phyloP scores from a whole-genome alignment of 768 basidiomycete species.

The Dentipellis fragilis region DNA sequence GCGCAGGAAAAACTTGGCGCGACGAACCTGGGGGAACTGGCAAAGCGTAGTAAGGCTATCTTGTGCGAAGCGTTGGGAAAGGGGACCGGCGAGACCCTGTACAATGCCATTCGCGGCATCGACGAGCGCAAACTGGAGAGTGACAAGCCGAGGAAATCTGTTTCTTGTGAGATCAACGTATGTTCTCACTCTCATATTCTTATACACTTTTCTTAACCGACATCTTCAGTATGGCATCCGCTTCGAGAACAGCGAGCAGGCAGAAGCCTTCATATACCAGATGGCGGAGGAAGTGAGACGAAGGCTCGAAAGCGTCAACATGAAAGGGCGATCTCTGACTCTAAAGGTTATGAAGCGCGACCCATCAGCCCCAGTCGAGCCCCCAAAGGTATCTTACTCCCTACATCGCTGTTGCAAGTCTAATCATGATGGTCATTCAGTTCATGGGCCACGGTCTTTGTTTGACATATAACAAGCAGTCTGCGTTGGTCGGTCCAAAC shows the following conservation, averaged over 20 bases:
- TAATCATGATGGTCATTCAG: conserved; percentile 26
- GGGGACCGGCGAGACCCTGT: conserved; percentile 75
- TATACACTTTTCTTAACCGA: neutral
- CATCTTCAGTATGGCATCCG: conserved; percentile 81
- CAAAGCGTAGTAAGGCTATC: conserved; percentile 47
- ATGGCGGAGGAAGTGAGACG: conserved; percentile 72
- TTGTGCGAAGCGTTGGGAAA: conserved; percentile 73
- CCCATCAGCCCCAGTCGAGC: conserved; percentile 77
- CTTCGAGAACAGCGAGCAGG: conserved; percentile 75
- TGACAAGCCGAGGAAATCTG: conserved; percentile 81
- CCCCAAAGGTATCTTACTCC: conserved; percentile 61
- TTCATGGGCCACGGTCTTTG: conserved; percentile 89
- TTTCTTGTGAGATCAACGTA: conserved; percentile 93
- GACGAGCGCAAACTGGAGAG: conserved; percentile 75
- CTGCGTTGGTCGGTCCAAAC: conserved; percentile 43
- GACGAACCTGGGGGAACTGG: conserved; percentile 59
- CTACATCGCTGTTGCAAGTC: neutral
- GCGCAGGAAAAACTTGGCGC: conserved; percentile 70
- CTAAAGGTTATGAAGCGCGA: conserved; percentile 86
- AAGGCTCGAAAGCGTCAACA: conserved; percentile 55
- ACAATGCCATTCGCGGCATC: conserved; percentile 73
- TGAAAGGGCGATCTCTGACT: conserved; percentile 67
- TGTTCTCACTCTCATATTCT: conserved; percentile 22
- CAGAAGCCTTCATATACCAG: conserved; percentile 65
- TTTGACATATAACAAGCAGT: conserved; percentile 71